phyloP scores from a whole-genome alignment of 805 yeast species.

The Ogataea nonfermentans region DNA sequence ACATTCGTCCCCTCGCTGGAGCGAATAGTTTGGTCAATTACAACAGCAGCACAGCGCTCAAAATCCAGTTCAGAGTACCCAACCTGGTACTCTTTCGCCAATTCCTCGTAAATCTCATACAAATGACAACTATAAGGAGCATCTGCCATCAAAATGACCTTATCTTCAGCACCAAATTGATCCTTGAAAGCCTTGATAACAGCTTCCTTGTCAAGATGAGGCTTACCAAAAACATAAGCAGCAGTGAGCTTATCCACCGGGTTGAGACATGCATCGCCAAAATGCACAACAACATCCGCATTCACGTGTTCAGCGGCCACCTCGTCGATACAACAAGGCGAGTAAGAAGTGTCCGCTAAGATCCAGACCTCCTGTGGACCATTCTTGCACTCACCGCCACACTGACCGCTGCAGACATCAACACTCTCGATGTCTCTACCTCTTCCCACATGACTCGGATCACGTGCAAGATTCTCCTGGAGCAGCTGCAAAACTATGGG shows the following conservation, averaged over 20 bases:
- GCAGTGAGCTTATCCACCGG: slow-evolving; percentile 73
- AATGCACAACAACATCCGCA: slow-evolving; percentile 84
- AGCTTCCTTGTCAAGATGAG: slow-evolving; percentile 45
- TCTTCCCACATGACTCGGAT: slow-evolving; percentile 2
- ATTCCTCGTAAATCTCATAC: slow-evolving; percentile 34
- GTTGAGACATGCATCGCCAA: slow-evolving; percentile 92
- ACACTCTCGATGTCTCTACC: slow-evolving; percentile 27
- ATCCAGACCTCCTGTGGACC: slow-evolving; percentile 57
- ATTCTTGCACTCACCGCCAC: slow-evolving; percentile 30
- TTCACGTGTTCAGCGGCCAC: slow-evolving; percentile 92
- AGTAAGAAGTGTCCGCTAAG: slow-evolving; percentile 92
- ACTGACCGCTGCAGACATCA: slow-evolving; percentile 26
- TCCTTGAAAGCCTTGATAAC: slow-evolving; percentile 41
- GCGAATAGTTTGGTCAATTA: slow-evolving; percentile 26
- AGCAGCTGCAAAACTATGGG: slow-evolving; percentile 60
- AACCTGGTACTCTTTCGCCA: slow-evolving; percentile 35
- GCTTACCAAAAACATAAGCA: slow-evolving; percentile 75
- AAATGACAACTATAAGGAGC: slow-evolving; percentile 59
- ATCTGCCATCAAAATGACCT: slow-evolving; percentile 70
- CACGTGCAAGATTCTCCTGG: slow-evolving; percentile 37
- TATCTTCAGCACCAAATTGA: slow-evolving; percentile 40
- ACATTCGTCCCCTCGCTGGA: slow-evolving; percentile 16
- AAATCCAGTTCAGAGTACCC: slow-evolving; percentile 42
- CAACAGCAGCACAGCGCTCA: slow-evolving; percentile 18
- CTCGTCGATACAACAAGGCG: slow-evolving; percentile 94